Conservation (phyloP, 495 filamentous ascomycete genomes). For the Achaetomiella virescens region DNA sequence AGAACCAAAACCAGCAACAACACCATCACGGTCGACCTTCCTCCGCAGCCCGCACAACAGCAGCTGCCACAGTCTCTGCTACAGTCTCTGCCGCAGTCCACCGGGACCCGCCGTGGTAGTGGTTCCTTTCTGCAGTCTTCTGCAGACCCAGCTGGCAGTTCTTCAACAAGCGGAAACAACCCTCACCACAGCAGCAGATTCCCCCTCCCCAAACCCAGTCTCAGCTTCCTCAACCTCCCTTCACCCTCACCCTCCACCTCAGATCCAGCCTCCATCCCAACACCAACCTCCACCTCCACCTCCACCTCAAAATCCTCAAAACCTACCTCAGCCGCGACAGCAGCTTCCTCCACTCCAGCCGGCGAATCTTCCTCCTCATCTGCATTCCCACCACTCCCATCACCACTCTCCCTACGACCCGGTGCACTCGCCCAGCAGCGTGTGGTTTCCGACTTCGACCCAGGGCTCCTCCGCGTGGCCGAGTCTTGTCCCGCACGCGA, state of each 20-base stretch:
- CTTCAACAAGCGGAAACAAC: background rate
- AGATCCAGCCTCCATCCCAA: conserved; percentile 3
- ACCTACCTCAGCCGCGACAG: background rate
- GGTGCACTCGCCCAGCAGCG: conserved; percentile 16
- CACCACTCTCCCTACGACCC: conserved; percentile 21
- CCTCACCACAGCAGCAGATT: background rate
- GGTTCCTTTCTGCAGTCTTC: too few relatives aligned
- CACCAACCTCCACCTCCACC: background rate
- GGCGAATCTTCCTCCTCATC: conserved; percentile 1
- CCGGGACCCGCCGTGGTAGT: too few relatives aligned
- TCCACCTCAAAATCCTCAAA: background rate
- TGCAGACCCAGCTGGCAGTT: too few relatives aligned
- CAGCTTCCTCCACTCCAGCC: conserved; percentile 3
- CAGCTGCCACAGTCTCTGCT: background rate
- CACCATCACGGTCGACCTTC: conserved; percentile 9
- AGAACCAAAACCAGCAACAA: conserved; percentile 9
- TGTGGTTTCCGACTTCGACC: conserved; percentile 11
- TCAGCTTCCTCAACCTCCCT: background rate
- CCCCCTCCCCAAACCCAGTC: background rate
- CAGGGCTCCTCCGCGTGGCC: conserved; percentile 13
- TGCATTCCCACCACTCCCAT: background rate
- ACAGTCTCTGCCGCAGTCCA: background rate
- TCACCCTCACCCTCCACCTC: conserved; percentile 1
- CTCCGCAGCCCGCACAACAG: conserved; percentile 2
- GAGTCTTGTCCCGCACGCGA: background rate